A percentile compares a stretch with the other conserved stretches of the same genome.
These are phyloP conservation scores for Ambrosiella beaveri DNA, from an alignment of 2,329 filamentous ascomycete genomes.

Conservation along the genomic window DNA sequence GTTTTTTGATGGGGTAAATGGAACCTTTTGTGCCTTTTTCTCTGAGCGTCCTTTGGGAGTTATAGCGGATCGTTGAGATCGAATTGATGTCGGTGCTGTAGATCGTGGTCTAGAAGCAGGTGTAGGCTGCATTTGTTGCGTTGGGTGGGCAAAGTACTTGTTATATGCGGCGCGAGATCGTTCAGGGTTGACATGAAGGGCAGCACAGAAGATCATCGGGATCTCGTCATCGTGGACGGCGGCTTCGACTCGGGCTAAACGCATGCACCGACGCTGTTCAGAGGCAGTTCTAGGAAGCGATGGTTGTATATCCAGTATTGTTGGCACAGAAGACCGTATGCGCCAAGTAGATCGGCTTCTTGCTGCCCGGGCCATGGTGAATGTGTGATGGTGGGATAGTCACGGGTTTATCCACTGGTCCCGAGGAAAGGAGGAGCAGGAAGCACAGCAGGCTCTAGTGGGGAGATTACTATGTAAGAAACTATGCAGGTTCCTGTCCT, in stretches of 20 bases:
- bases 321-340: background rate
- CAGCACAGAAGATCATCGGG: slow-evolving; percentile 6
- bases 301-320: background rate
- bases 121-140: background rate
- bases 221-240: slow-evolving; percentile 6
- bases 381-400: background rate
- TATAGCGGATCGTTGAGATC: background rate
- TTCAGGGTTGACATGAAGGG: background rate
- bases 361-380: background rate
- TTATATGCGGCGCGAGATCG: background rate
- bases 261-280: background rate
- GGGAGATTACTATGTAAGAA: background rate
- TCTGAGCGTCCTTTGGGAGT: background rate
- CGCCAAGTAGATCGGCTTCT: background rate
- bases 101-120: background rate
- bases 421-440: background rate
- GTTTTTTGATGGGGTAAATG: background rate
- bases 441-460: background rate
- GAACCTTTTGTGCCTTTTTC: background rate
- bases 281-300: background rate
- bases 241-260: slow-evolving; percentile 1
- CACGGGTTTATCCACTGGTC: background rate
- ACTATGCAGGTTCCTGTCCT: background rate
- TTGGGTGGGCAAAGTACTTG: background rate
- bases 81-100: background rate